phyloP scores from a whole-genome alignment of 192 early-diverging fungal species.

The Spinellus fusiger region DNA sequence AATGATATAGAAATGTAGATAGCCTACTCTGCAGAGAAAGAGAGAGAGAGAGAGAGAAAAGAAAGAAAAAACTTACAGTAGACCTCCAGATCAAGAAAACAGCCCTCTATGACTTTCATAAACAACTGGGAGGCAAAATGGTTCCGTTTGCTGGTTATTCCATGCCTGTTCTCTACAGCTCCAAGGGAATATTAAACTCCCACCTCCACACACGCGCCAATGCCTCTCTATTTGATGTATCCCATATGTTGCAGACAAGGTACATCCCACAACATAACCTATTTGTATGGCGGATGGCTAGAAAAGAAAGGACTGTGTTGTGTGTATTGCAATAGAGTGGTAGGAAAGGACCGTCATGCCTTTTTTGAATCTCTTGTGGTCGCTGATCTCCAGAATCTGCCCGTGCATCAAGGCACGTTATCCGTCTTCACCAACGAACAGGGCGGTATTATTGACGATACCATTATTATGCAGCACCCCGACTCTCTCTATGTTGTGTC shows the following conservation, averaged over 20 bases:
- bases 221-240: slow-evolving; percentile 95
- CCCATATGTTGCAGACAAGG: slow-evolving; percentile 96
- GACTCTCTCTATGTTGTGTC: slow-evolving; percentile 86
- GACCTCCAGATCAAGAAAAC: slow-evolving; percentile 62
- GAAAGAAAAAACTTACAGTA: slow-evolving; percentile 7
- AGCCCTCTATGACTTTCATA: slow-evolving; percentile 89
- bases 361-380: slow-evolving; percentile 89
- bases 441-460: slow-evolving; percentile 98
- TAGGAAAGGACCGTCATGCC: slow-evolving; percentile 78
- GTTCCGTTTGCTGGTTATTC: slow-evolving; percentile 95
- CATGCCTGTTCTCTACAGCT: slow-evolving; percentile 92
- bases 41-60: not conserved
- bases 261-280: slow-evolving; percentile 30
- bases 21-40: not conserved
- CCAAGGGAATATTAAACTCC: slow-evolving; percentile 82
- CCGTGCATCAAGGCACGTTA: slow-evolving; percentile 73
- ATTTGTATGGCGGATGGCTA: not conserved
- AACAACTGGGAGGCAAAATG: slow-evolving; percentile 90
- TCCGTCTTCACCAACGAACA: slow-evolving; percentile 94
- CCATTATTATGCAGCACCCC: slow-evolving; percentile 85
- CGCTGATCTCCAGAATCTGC: slow-evolving; percentile 77
- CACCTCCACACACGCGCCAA: slow-evolving; percentile 85
- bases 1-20: not conserved
- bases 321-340: slow-evolving; percentile 44
- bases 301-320: not conserved